Base-by-base conservation (phyloP, 257 asterid species). In the Solanum lignicaule region DNA sequence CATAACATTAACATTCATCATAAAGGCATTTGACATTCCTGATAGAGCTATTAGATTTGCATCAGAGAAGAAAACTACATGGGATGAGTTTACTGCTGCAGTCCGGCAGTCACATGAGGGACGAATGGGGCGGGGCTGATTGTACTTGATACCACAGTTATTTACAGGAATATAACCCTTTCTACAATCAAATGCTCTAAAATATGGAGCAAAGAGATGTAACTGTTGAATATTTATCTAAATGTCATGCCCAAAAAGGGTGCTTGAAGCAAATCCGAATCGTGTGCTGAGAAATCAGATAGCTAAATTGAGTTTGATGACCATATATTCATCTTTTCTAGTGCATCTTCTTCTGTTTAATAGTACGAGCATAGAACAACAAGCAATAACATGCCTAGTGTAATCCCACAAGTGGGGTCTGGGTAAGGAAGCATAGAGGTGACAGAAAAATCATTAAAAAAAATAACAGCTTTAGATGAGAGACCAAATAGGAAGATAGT, bases 71-170 rank as follows among this genome's bases (percentile, higher is more conserved):
- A 85, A 95, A 31, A 82, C 94, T 62, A 76, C 94, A 16, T 89
- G 95, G 95, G 93, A 95, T 9, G 94, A 93, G 88, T 94, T 96
- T 89, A 93, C 99, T 73, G 81, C 15, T 76, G 92, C 94, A 14
- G 95, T 95, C 60, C 86, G 88, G 86, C 78, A 87, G 90, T 89
- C 93, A 25, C 98, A 93, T 31, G 94, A 92, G 90, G 87, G 87
- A 52, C 89, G 94, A 93, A 93, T 93, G 93, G 97, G 98, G 25
- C 48, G 75, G 12, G 14, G 83, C 31, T 23, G 83, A 76, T 86
- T 85, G 83, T 32, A 48, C 72, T 21, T 86, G 68, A 73, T 73
- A 32, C 36, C 2, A 86, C 38, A 58, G 41, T 87, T 31, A 74
- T 75, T 75, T 68, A 52, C 60, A 39, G 83, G 35, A 38, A 76